Evolutionary conservation across 2,329 filamentous ascomycete species (phyloP), one percentile per base, ranked within the genome.

Genomic region (Xylaria arbuscula): DNA sequence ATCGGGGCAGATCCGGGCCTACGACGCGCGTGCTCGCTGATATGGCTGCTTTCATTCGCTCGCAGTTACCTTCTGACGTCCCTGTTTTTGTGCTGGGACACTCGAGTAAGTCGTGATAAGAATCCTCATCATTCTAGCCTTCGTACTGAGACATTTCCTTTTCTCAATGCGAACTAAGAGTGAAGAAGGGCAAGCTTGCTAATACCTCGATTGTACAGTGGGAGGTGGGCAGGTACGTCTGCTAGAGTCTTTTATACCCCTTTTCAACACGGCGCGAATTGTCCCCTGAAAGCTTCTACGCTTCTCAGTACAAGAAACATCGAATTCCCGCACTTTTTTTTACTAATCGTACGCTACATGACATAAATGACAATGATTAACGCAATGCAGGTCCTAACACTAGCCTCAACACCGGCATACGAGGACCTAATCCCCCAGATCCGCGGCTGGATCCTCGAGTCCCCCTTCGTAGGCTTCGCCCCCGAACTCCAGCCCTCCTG

Each of bases 1-100:
- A 95, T 69, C 86, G 84, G 74, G 94, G 94, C 58, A 83, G 89
- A 63, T 93, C 92, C 1, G 94, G 94, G 7, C 86, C 90, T 7
- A 97, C 94, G 1, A 72, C 84, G 1, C 86, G 85, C 64, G 93
- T 97, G 65, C 83, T 97, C 53, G 85, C 87, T 66, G 94, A 98
- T 79, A 89, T 97, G 63, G 92, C 89, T 11, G 89, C 90, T 51
- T 93, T 98, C 78, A 84, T 96, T 72, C 84, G 84, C 86, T 91
- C 70, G 81, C 90, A 56, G 73, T 79, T 32, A 69, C 79, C 28
- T 75, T 69, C 80, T 45, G 74, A 78, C 3, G 81, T 84, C 42
- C 93, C 93, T 0, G 77, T 97, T 17, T 98, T 97, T 81, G 85
- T 98, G 22, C 89, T 96, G 83, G 94, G 94, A 62, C 93, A 97